Evolutionary conservation across 2,329 filamentous ascomycete genomes (phyloP), one percentile per base, ranked within the genome.

Genomic region (Didymella pinodella): DNA sequence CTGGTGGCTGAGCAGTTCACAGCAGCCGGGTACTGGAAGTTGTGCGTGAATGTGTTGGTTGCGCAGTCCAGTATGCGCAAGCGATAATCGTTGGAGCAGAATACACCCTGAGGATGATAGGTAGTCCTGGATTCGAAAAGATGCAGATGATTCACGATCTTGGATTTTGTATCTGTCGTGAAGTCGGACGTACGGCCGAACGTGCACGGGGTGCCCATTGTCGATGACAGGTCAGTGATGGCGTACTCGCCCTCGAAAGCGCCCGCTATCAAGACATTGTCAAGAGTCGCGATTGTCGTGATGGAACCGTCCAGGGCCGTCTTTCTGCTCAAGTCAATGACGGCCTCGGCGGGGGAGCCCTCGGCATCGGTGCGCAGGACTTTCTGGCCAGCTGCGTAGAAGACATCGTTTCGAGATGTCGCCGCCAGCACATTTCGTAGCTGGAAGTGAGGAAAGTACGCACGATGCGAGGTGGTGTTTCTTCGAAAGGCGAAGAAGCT

Each of bases 1-100:
- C 89, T 91, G 1, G 90, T 82, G 1, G 89, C 87, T 0, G 89
- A 86, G 77, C 89, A 92, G 75, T 94, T 94, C 60, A 92, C 81
- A 2, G 90, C 82, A 65, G 85, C 84, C 0, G 82, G 75, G 71
- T 89, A 92, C 45, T 74, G 78, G 61, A 83, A 81, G 31, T 84
- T 78, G 36, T 82, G 79, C 5, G 86, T 78, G 61, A 90, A 86
- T 25, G 79, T 84, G 61, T 90, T 85, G 4, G 86, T 84, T 32
- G 74, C 75, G 65, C 81, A 81, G 67, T 88, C 85, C 29, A 88
- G 78, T 28, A 84, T 73, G 8, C 85, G 83, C 12, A 87, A 72
- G 40, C 81, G 80, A 40, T 78, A 73, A 70, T 88, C 85, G 65
- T 88, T 88, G 3, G 84, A 86, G 63, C 82, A 83, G 62, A 88